phyloP scores from a whole-genome alignment of 805 yeast genomes.

The Pichia californica region DNA sequence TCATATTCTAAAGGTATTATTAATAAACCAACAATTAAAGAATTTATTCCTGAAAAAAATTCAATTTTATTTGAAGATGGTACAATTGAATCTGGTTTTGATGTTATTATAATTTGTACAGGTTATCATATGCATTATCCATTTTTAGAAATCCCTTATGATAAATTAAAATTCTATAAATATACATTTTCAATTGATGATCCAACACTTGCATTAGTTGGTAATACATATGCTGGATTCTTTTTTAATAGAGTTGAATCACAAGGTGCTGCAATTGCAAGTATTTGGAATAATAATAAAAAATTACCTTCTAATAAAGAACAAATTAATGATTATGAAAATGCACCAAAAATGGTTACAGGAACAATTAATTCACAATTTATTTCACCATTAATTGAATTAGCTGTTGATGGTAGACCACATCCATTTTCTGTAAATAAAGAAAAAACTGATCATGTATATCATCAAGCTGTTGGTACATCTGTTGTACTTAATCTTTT shows the following conservation, averaged over 20 bases:
- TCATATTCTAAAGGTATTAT: conserved; percentile 14
- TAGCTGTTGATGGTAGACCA: conserved; percentile 3
- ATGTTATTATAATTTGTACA: conserved; percentile 42
- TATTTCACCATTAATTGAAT: conserved; percentile 3
- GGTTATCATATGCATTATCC: conserved; percentile 45
- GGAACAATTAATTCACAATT: conserved; percentile 1
- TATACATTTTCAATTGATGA: conserved; percentile 36
- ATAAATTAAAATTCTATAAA: conserved; percentile 15
- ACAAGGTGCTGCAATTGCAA: conserved; percentile 46
- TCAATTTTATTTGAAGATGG: conserved; percentile 30
- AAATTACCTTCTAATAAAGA: conserved; percentile 30
- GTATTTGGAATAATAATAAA: conserved; percentile 43
- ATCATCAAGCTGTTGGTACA: conserved; percentile 3
- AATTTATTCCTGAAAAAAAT: conserved; percentile 13
- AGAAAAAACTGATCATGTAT: conserved; percentile 4
- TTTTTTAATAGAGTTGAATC: conserved; percentile 45
- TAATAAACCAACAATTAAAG: conserved; percentile 14
- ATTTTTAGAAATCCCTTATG: conserved; percentile 21
- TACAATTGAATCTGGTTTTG: conserved; percentile 27
- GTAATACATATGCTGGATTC: conserved; percentile 36
- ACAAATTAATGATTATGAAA: neutral
- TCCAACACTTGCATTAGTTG: conserved; percentile 38
- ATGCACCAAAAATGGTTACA: neutral
- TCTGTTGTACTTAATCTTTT: conserved; percentile 1
- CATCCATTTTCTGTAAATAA: conserved; percentile 5